phyloP scores from a whole-genome alignment of 306 rosid species.

The Sophora flavescens region DNA sequence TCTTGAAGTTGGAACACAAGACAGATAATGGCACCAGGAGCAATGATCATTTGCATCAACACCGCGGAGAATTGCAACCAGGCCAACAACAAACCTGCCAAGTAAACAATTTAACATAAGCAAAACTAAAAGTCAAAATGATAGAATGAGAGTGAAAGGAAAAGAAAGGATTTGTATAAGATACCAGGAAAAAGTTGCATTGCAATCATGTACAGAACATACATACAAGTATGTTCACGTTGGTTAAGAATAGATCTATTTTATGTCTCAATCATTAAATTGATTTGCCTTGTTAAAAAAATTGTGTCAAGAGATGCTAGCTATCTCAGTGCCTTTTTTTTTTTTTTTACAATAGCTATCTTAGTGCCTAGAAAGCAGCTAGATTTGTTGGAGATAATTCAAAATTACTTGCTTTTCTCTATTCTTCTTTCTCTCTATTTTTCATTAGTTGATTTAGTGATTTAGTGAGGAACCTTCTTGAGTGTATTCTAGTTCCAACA shows the following conservation, averaged over 20 bases:
- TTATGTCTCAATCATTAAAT: neutral
- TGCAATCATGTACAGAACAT: neutral
- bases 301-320: neutral
- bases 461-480: no score
- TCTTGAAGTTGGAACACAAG: conserved; percentile 85
- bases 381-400: no score
- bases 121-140: conserved; percentile 12
- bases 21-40: conserved; percentile 85
- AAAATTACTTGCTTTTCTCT: no score
- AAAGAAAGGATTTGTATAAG: neutral
- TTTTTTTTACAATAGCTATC: no score
- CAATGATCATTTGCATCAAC: conserved; percentile 76
- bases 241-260: neutral
- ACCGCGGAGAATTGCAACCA: conserved; percentile 65
- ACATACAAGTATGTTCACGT: neutral
- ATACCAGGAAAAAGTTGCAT: neutral
- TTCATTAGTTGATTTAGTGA: no score
- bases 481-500: no score
- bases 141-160: neutral
- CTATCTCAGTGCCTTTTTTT: no score
- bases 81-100: conserved; percentile 67
- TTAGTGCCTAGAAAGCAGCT: no score
- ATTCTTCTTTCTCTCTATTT: no score
- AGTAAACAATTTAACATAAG: conserved; percentile 5
- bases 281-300: neutral